Evolutionary conservation across 257 asterid species (phyloP), one percentile per base, ranked within the genome.

Genomic region (Ilex aquifolium): DNA sequence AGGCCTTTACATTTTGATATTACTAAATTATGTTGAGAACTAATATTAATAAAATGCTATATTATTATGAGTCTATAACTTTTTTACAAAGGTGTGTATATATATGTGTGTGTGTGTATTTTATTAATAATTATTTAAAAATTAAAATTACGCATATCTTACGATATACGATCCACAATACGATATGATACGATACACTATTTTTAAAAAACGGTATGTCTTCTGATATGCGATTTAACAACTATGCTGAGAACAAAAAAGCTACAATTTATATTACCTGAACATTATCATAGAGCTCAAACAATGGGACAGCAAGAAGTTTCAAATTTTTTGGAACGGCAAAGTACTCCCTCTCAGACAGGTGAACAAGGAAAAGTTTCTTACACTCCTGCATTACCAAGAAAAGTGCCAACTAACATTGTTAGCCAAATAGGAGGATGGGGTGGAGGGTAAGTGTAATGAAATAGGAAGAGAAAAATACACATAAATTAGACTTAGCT

Each of bases 281-380:
- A 74, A 90, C 96, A 75, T 93, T 90, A 83, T 90, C 99, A 29
- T 90, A 93, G 13, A 93, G 95, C 76, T 93, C 99, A 79, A 93
- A 93, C 72, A 93, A 68, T 50, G 99, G 99, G 74, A 93, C 99
- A 46, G 97, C 99, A 56, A 93, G 95, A 69, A 93, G 97, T 68
- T 93, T 90, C 85, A 93, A 72, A 77, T 93, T 93, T 81, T 90
- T 93, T 0, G 99, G 99, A 58, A 93, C 96, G 40, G 96, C 97
- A 79, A 93, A 93, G 72, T 88, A 87, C 84, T 86, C 99, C 57
- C 90, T 76, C 61, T 90, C 99, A 31, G 97, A 81, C 66, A 93
- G 84, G 80, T 93, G 97, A 66, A 93, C 97, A n/a, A 93, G 66
- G 65, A 72, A 93, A 60, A 90, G 92, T 74, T 93, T 90, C 80